Evolutionary conservation across 108 stramenopile species (phyloP).

Genomic region (Seminavis robusta): DNA sequence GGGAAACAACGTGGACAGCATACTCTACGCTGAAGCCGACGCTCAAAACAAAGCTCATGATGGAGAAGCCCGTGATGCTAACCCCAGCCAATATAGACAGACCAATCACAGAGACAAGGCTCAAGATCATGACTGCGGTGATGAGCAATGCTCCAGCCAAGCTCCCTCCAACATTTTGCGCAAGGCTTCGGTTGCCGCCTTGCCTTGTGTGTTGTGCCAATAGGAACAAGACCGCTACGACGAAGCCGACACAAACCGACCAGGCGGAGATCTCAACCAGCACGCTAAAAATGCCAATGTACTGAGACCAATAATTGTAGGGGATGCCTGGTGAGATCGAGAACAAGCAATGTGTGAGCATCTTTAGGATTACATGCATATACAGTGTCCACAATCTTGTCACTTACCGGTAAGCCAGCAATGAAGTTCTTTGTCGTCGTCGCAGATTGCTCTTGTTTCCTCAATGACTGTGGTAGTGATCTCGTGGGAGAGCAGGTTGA

Average conservation of each 20-base stretch:
- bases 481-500: slow-evolving; percentile 25
- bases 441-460: slow-evolving; percentile 39
- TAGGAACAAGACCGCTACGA: slow-evolving; percentile 28
- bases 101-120: slow-evolving; percentile 30
- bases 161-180: slow-evolving; percentile 22
- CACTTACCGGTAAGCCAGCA: slow-evolving; percentile 38
- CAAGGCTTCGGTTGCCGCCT: not conserved
- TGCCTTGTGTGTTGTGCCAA: slow-evolving; percentile 10
- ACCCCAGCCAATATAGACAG: slow-evolving; percentile 29
- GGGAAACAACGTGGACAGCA: slow-evolving; percentile 36
- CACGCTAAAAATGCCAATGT: slow-evolving; percentile 21
- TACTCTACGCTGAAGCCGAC: slow-evolving; percentile 44
- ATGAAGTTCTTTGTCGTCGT: slow-evolving; percentile 28
- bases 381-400: slow-evolving; percentile 16
- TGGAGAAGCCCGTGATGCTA: slow-evolving; percentile 33
- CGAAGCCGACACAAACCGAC: slow-evolving; percentile 28
- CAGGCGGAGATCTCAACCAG: slow-evolving; percentile 17
- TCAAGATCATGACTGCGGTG: slow-evolving; percentile 17
- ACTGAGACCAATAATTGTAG: slow-evolving; percentile 47
- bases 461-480: slow-evolving; percentile 28
- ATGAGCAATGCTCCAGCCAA: slow-evolving; percentile 32
- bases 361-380: not conserved
- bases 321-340: slow-evolving; percentile 17
- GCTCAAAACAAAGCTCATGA: slow-evolving; percentile 33
- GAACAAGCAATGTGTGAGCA: not conserved